A percentile compares a stretch with the other conserved stretches of the same genome.
phyloP scores from a whole-genome alignment of 192 early-diverging fungal species.

The Martensiomyces pterosporus region DNA sequence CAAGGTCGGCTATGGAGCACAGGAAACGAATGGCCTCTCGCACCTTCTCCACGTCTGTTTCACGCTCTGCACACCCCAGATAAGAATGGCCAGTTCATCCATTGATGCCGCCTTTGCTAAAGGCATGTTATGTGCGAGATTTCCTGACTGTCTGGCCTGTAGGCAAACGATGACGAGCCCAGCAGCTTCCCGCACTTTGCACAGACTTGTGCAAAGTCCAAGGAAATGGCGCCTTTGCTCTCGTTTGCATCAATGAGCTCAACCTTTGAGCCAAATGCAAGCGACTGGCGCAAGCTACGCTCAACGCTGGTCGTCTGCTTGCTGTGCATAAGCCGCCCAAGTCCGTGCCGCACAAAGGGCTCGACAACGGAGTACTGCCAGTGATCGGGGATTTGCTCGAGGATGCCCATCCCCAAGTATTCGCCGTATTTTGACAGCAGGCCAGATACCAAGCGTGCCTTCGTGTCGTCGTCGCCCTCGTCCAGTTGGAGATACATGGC shows the following conservation, averaged over 20 bases:
- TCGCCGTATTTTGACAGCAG: conserved; percentile 12
- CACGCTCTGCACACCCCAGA: too few relatives aligned
- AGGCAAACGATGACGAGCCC: conserved; percentile 46
- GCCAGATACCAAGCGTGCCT: conserved; percentile 27
- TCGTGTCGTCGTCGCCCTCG: conserved; percentile 26
- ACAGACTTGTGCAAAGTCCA: conserved; percentile 44
- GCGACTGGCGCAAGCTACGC: conserved; percentile 14
- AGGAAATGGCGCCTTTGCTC: conserved; percentile 5
- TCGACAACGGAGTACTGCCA: conserved; percentile 27
- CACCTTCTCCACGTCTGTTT: too few relatives aligned
- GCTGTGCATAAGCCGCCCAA: conserved; percentile 5
- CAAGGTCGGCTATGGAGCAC: too few relatives aligned
- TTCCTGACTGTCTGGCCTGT: conserved; percentile 8
- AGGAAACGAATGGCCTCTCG: too few relatives aligned
- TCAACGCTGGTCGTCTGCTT: conserved; percentile 6
- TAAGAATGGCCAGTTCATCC: too few relatives aligned
- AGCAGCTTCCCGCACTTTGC: conserved; percentile 42
- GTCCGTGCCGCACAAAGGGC: conserved; percentile 22
- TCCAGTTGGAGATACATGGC: conserved; percentile 15
- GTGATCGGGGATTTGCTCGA: conserved; percentile 26
- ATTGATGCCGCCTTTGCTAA: too few relatives aligned
- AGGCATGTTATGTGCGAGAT: conserved; percentile 22
- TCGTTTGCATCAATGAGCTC: neutral
- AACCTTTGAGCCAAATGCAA: neutral
- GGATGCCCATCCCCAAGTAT: neutral